Conservation (phyloP, 2,329 filamentous ascomycete species). For the Seiridium unicorne region DNA sequence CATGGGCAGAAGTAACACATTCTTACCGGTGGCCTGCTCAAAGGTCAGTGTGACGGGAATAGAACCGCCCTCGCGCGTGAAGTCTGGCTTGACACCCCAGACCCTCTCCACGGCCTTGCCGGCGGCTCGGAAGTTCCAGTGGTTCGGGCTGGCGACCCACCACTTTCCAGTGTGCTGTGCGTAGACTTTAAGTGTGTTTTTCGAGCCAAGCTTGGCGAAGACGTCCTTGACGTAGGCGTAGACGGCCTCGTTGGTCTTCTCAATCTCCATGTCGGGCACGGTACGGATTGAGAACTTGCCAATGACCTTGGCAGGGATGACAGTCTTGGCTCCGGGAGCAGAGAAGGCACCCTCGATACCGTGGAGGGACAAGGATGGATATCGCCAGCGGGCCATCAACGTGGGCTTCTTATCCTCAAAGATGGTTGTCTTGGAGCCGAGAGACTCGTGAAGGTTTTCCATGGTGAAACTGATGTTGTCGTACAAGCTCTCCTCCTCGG, state of each 20-base stretch:
- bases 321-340: conserved; percentile 91
- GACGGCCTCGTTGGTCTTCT: conserved; percentile 82
- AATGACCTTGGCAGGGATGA: conserved; percentile 95
- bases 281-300: conserved; percentile 99
- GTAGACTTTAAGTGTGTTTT: conserved; percentile 83
- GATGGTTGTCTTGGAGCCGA: conserved; percentile 87
- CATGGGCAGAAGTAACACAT: conserved; percentile 93
- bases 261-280: conserved; percentile 95
- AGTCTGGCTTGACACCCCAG: conserved; percentile 89
- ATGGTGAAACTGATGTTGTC: conserved; percentile 90
- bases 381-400: conserved; percentile 94
- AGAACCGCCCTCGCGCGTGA: conserved; percentile 93
- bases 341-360: conserved; percentile 95
- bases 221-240: conserved; percentile 79
- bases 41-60: conserved; percentile 97
- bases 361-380: conserved; percentile 90
- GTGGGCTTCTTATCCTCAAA: conserved; percentile 86
- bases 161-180: conserved; percentile 93
- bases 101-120: conserved; percentile 95
- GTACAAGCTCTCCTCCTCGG: conserved; percentile 87
- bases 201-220: conserved; percentile 84
- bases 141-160: conserved; percentile 97
- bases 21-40: conserved; percentile 97
- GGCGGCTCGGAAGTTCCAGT: conserved; percentile 97
- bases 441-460: conserved; percentile 88